Percentiles rank a stretch among this genome's conserved stretches.
phyloP scores from a whole-genome alignment of 164 flowering plant species.

The Chimonanthus praecox region DNA sequence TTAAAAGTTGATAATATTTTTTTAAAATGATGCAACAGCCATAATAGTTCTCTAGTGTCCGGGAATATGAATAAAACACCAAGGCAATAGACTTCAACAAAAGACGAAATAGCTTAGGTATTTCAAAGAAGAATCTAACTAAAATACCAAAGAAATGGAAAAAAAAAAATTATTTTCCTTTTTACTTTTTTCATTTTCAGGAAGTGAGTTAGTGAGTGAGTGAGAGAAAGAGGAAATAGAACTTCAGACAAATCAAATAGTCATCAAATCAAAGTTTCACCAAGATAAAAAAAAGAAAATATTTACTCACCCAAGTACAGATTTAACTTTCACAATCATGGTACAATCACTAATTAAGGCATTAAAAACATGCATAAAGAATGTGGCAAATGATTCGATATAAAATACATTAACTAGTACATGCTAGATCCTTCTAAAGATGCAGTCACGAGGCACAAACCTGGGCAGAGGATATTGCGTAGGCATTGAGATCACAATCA shows the following conservation, averaged over 20 bases:
- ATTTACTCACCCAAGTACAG: not conserved
- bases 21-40: too few relatives aligned
- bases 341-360: not conserved
- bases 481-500: conserved; percentile 67
- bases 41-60: too few relatives aligned
- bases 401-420: not conserved
- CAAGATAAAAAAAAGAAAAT: not conserved
- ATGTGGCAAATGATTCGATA: too few relatives aligned
- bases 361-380: too few relatives aligned
- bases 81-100: not conserved
- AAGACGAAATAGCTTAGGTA: not conserved
- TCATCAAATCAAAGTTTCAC: too few relatives aligned
- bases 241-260: too few relatives aligned
- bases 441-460: conserved; percentile 20
- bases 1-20: not conserved
- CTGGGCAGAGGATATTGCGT: conserved; percentile 82
- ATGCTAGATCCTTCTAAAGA: not conserved
- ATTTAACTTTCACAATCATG: not conserved
- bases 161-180: too few relatives aligned
- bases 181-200: too few relatives aligned
- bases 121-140: not conserved
- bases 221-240: too few relatives aligned
- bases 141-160: not conserved
- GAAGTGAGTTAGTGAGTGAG: too few relatives aligned
- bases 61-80: too few relatives aligned